phyloP scores from a whole-genome alignment of 805 yeast species.

The Teunomyces lycoperdinae region DNA sequence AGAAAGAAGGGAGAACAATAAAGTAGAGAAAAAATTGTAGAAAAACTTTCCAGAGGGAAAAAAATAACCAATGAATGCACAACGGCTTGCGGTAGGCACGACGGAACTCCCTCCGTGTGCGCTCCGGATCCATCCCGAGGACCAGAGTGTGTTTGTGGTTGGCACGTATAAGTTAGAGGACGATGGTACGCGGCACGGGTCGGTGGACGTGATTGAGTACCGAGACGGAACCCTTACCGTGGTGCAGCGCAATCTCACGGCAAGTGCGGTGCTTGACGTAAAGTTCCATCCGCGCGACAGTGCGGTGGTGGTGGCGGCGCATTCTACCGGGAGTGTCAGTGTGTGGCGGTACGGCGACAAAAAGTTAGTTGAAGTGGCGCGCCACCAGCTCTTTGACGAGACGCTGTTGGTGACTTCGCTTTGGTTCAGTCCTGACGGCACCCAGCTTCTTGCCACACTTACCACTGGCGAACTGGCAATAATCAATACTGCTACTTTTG shows the following conservation, averaged over 20 bases:
- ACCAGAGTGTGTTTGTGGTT: conserved; percentile 48
- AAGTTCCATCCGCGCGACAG: conserved; percentile 60
- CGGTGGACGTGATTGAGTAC: conserved; percentile 42
- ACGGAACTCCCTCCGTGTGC: conserved; percentile 83
- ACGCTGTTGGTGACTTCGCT: conserved; percentile 61
- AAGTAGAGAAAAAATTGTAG: background rate
- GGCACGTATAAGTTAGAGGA: conserved; percentile 81
- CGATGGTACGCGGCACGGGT: conserved; percentile 62
- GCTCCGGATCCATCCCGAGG: conserved; percentile 55
- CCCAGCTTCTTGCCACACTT: conserved; percentile 52
- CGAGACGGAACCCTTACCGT: conserved; percentile 14
- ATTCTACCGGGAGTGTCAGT: conserved; percentile 73
- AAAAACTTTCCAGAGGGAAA: background rate
- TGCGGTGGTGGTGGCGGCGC: conserved; percentile 55
- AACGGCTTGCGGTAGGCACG: conserved; percentile 27
- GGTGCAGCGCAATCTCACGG: conserved; percentile 31
- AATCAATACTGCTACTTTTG: conserved; percentile 25
- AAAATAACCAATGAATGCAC: conserved; percentile 5
- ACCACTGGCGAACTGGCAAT: conserved; percentile 64
- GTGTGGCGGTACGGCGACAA: conserved; percentile 51
- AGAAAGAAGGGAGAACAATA: background rate
- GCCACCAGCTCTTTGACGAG: conserved; percentile 45
- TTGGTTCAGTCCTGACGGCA: conserved; percentile 47
- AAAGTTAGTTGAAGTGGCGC: conserved; percentile 12
- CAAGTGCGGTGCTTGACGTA: conserved; percentile 74